Conservation (phyloP, 352 stramenopile species). For the Pythium utonaiense region DNA sequence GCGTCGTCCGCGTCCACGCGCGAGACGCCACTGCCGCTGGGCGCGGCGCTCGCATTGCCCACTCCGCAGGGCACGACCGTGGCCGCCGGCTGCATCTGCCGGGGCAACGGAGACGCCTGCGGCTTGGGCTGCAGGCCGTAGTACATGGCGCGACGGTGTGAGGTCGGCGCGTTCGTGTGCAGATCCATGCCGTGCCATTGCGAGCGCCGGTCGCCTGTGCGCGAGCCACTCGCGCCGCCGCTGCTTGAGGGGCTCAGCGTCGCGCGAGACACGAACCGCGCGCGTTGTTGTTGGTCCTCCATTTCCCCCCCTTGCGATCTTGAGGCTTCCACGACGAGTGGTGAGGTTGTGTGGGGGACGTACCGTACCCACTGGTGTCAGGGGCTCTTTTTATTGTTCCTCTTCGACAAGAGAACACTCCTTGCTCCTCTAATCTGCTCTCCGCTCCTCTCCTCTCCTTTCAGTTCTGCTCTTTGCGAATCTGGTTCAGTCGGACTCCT, state of each 20-base stretch:
- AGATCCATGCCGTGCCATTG: slow-evolving; percentile 28
- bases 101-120: neutral
- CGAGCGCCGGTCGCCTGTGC: slow-evolving; percentile 8
- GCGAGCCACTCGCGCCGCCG: neutral
- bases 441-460: neutral
- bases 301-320: neutral
- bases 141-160: slow-evolving; percentile 22
- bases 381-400: slow-evolving; percentile 1
- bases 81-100: neutral
- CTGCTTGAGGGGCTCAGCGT: neutral
- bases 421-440: neutral
- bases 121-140: slow-evolving; percentile 1
- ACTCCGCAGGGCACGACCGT: neutral
- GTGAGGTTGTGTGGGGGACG: neutral
- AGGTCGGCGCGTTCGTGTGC: slow-evolving; percentile 20
- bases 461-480: too few species aligned
- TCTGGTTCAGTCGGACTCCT: too few species aligned
- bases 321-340: neutral
- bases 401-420: neutral
- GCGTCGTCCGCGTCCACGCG: slow-evolving; percentile 6
- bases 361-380: neutral
- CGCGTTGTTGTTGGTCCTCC: slow-evolving; percentile 12
- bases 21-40: neutral
- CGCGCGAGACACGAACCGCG: slow-evolving; percentile 12
- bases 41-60: neutral